Conservation (phyloP, 257 asterid species). For the Gentiana straminea region DNA sequence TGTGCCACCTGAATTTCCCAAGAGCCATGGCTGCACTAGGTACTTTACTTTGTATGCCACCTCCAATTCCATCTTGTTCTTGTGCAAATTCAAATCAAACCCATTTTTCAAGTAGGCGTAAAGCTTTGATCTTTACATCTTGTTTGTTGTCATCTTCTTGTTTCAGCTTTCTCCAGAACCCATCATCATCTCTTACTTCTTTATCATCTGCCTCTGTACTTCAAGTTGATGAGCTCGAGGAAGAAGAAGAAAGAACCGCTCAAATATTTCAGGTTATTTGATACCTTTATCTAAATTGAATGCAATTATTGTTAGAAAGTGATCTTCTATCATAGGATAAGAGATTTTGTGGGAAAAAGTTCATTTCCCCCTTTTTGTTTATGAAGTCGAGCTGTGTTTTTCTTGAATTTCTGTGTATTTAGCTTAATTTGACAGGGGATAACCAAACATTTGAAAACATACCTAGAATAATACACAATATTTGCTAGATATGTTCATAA, state of each 20-base stretch:
- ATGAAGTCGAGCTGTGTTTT: no score
- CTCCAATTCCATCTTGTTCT: constrained; percentile 19
- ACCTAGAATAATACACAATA: no score
- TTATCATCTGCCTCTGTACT: constrained; percentile 37
- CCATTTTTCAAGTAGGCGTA: constrained; percentile 32
- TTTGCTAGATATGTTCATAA: no score
- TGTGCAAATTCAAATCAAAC: constrained; percentile 13
- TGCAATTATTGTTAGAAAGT: no score
- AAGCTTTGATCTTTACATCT: constrained; percentile 39
- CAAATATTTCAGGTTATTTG: constrained; percentile 54
- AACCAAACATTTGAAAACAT: no score
- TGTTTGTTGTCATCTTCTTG: constrained; percentile 37
- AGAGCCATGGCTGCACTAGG: constrained; percentile 31
- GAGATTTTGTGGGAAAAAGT: no score
- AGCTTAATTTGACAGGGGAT: no score
- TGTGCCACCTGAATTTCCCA: background rate
- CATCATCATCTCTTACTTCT: constrained; percentile 16
- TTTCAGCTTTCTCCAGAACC: constrained; percentile 6
- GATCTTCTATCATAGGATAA: no score
- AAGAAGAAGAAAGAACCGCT: constrained; percentile 43
- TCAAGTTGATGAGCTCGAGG: constrained; percentile 36
- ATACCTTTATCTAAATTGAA: background rate
- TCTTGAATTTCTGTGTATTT: no score
- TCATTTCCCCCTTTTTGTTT: no score
- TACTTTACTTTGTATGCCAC: constrained; percentile 13